Base-by-base conservation (phyloP, 768 basidiomycete species). In the Mycena chlorophos region DNA sequence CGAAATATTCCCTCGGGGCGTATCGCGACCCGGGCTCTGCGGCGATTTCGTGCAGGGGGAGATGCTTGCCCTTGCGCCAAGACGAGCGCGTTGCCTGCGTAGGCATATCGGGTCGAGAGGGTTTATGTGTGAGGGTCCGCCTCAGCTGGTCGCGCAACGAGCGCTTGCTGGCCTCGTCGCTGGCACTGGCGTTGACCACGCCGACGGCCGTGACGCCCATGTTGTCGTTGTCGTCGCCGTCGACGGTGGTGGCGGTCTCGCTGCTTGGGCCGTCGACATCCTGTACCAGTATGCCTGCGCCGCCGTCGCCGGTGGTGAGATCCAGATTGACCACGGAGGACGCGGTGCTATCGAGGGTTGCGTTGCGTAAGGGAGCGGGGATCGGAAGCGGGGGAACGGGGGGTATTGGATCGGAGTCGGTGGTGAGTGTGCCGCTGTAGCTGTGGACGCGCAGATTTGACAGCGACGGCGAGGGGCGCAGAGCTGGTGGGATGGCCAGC, bases 1-100 rank as follows among this genome's bases (percentile, higher is more conserved):
- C 83, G 66, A 91, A 97, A 69, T 98, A 99, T 66, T 92, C 84
- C 50, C 94, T 79, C 22, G 81, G 83, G 49, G 77, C 73, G 64
- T 76, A 81, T 48, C 68, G 67, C 50, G 73, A 65, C 31, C 65
- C 78, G 63, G 71, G 63, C 23, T 68, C 67, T 43, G 76, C 71
- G n/a, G 71, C 56, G 19, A 80, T 56, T 37, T 81, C 78, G 43
- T 76, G 63, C 3, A 75, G 51, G 37, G 74, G 71, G 20, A 66
- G 51, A 20, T 63, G 62, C 56, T 68, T 72, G 19, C 65, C 73
- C 58, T 69, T 72, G 47, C 52, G 58, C 26, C 70, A 66, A n/a
- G n/a, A n/a, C 34, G 69, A 55, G 12, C 68, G 70, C 19, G 71
- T 62, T 39, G 63, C 56, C n/a, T 57, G 56, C n/a, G 63, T 54